Base-by-base conservation (phyloP, 2,329 filamentous ascomycete species). In the Drechslerella stenobrocha region DNA sequence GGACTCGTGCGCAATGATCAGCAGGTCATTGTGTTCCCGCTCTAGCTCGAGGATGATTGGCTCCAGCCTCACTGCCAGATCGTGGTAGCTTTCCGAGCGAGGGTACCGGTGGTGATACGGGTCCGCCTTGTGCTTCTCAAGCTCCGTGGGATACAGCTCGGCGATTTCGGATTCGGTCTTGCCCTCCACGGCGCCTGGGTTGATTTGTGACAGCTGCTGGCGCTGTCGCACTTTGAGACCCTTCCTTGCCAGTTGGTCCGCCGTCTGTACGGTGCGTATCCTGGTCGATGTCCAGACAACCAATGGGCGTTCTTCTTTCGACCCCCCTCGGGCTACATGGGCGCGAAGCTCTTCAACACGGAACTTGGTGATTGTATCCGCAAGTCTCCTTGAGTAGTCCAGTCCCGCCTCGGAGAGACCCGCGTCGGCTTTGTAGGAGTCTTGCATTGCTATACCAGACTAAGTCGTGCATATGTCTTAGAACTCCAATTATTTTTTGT, bases 61-160 rank as follows among this genome's bases (percentile, higher is more conserved):
- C 76, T 98, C 93, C 46, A 98, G 84, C 20, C 93, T 89, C 65
- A 98, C 93, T n/a, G 93, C 93, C 42, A 98, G 85, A 75, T 98
- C 93, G 76, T 98, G 93, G 77, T 98, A 98, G 6, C 92, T 97
- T 88, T 96, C 72, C 58, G 51, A 64, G 22, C 5, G 24, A 5
- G 93, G 93, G 75, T 96, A 98, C 35, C 93, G 84, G 76, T 98
- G 93, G 74, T 98, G 93, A 74, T 98, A 98, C 0, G 93, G 93
- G 76, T 98, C 93, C 51, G 88, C 80, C 71, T 96, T 89, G 76
- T 98, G 93, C 78, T 96, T 96, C 71, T 85, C 82, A 4, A 96
- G 88, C 76, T 98, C 93, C 2, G 96, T 89, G 0, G 92, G 89
- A 74, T 92, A 96, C 58, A 91, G 81, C 73, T 84, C 80, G 55